Evolutionary conservation across 2,329 filamentous ascomycete species (phyloP).

Genomic region (Pezicula radicicola): DNA sequence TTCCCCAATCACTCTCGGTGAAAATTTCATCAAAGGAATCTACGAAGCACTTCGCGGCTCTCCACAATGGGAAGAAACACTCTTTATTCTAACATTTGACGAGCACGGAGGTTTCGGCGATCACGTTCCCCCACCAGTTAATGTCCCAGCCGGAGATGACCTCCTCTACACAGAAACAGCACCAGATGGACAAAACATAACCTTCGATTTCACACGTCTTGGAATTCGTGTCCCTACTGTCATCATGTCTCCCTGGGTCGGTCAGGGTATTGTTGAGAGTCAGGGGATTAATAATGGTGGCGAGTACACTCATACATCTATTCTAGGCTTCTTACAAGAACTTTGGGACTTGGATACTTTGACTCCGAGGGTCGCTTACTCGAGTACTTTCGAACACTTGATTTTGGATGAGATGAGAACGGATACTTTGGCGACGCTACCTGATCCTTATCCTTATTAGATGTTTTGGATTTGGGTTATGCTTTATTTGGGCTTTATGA

Average conservation of each 20-base stretch:
- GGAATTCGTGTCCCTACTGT: conserved; percentile 41
- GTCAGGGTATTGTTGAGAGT: conserved; percentile 36
- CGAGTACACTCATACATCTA: conserved; percentile 41
- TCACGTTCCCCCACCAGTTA: conserved; percentile 39
- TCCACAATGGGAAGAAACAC: conserved; percentile 43
- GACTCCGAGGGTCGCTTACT: conserved; percentile 18
- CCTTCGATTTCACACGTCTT: conserved; percentile 37
- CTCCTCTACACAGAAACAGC: conserved; percentile 33
- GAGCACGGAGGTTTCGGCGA: conserved; percentile 46
- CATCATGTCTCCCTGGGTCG: conserved; percentile 41
- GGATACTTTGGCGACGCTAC: conserved; percentile 19
- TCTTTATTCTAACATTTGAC: conserved; percentile 45
- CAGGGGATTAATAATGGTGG: conserved; percentile 32
- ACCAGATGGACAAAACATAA: conserved; percentile 31
- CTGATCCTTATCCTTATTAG: conserved; percentile 15
- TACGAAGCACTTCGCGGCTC: conserved; percentile 40
- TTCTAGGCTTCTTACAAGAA: conserved; percentile 38
- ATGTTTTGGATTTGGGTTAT: too few species aligned
- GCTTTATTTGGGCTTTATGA: too few species aligned
- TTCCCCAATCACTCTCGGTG: conserved; percentile 39
- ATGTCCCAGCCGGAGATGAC: conserved; percentile 34
- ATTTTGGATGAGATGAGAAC: conserved; percentile 18
- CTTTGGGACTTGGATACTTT: conserved; percentile 33
- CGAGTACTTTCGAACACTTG: conserved; percentile 22
- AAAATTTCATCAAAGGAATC: conserved; percentile 41